These are phyloP conservation scores for Acrodontium crateriforme DNA, from an alignment of 2,329 filamentous ascomycete genomes.

Conservation along the genomic window DNA sequence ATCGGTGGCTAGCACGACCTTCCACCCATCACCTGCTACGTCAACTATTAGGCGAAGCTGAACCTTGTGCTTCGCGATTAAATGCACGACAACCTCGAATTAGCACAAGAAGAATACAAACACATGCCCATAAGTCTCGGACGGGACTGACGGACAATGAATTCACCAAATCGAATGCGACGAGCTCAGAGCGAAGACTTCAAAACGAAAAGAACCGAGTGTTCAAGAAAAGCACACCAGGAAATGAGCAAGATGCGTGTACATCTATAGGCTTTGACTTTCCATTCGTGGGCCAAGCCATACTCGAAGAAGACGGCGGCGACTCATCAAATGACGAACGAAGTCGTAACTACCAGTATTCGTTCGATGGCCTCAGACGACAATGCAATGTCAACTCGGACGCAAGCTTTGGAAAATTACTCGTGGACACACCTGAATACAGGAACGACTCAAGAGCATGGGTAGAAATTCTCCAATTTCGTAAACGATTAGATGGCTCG, in stretches of 20 bases:
- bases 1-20: constrained; percentile 32
- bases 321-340: not conserved
- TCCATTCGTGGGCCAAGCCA: no score
- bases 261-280: no score
- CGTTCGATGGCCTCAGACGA: constrained; percentile 13
- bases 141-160: no score
- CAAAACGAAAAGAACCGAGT: no score
- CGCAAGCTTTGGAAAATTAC: constrained; percentile 8
- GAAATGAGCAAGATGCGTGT: no score
- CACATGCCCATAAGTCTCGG: no score
- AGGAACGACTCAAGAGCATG: constrained; percentile 24
- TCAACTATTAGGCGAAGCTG: constrained; percentile 9
- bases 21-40: constrained; percentile 28
- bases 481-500: constrained; percentile 27
- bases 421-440: constrained; percentile 21
- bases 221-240: no score
- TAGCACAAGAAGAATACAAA: no score
- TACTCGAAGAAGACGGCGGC: not conserved
- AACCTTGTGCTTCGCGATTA: not conserved
- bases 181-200: no score
- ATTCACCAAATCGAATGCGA: no score
- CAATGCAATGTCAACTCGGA: constrained; percentile 17
- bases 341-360: constrained; percentile 1
- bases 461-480: constrained; percentile 27
- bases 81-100: no score